Conservation (phyloP, 2,329 filamentous ascomycete species). For the Periconia sp. region DNA sequence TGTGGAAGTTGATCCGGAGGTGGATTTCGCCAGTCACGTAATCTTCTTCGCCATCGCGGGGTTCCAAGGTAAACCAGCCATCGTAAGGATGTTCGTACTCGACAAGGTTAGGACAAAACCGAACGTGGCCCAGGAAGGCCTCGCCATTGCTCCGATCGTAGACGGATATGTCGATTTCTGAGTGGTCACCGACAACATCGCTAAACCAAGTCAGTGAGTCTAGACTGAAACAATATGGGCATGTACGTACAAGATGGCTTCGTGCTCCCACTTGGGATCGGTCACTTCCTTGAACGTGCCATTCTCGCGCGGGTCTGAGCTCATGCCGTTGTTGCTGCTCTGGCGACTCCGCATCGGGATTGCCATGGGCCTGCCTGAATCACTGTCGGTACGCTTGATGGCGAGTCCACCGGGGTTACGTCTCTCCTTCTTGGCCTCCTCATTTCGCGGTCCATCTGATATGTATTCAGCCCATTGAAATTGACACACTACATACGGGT, state of each 20-base stretch:
- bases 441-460: conserved; percentile 78
- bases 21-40: conserved; percentile 85
- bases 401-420: conserved; percentile 48
- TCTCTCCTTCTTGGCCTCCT: conserved; percentile 52
- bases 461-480: conserved; percentile 98
- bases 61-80: conserved; percentile 84
- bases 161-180: conserved; percentile 88
- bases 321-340: conserved; percentile 93
- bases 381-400: conserved; percentile 73
- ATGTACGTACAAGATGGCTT: conserved; percentile 84
- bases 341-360: conserved; percentile 97
- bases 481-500: conserved; percentile 95
- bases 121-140: conserved; percentile 88
- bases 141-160: conserved; percentile 88
- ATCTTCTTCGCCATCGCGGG: conserved; percentile 79
- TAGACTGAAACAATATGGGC: neutral
- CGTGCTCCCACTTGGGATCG: conserved; percentile 93
- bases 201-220: conserved; percentile 55
- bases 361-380: conserved; percentile 84
- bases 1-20: conserved; percentile 84
- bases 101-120: conserved; percentile 75
- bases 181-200: conserved; percentile 91
- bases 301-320: conserved; percentile 56
- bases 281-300: conserved; percentile 70
- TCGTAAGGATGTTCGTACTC: conserved; percentile 73